phyloP scores from a whole-genome alignment of 352 stramenopile genomes.

The Phytophthora aleatoria region DNA sequence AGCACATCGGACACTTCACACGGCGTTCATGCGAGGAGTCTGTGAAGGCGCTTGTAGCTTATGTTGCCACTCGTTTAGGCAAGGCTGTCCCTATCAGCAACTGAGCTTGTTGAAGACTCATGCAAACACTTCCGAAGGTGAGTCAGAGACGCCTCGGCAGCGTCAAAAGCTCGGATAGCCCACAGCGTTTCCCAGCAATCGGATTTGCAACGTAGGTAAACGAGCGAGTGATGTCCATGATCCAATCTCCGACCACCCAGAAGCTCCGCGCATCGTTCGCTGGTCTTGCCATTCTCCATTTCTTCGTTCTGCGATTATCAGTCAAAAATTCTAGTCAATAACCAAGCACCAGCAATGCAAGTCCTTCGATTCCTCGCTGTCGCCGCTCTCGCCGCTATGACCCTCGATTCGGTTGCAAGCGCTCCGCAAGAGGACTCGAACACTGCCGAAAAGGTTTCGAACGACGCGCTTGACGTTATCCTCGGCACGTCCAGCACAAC shows the following conservation, averaged over 20 bases:
- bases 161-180: conserved; percentile 9
- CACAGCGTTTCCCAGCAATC: conserved; percentile 1
- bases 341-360: conserved; percentile 22
- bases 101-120: conserved; percentile 6
- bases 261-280: background rate
- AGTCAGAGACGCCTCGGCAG: conserved; percentile 12
- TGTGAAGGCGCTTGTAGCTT: background rate
- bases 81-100: conserved; percentile 13
- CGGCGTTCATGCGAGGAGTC: background rate
- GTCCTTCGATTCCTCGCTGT: conserved; percentile 12
- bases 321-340: background rate
- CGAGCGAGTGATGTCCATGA: conserved; percentile 11
- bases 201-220: conserved; percentile 12
- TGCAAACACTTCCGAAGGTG: conserved; percentile 7
- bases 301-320: background rate
- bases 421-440: conserved; percentile 13
- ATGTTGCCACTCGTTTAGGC: background rate
- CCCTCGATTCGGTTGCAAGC: conserved; percentile 17
- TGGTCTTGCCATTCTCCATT: conserved; percentile 13
- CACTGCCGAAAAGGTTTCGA: conserved; percentile 12
- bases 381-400: background rate
- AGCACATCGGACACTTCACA: background rate
- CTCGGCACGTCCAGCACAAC: conserved; percentile 20
- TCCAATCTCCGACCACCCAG: background rate
- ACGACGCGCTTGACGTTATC: conserved; percentile 30